Evolutionary conservation across 2,329 filamentous ascomycete genomes (phyloP).

Genomic region (Sordariomycetes sp.): DNA sequence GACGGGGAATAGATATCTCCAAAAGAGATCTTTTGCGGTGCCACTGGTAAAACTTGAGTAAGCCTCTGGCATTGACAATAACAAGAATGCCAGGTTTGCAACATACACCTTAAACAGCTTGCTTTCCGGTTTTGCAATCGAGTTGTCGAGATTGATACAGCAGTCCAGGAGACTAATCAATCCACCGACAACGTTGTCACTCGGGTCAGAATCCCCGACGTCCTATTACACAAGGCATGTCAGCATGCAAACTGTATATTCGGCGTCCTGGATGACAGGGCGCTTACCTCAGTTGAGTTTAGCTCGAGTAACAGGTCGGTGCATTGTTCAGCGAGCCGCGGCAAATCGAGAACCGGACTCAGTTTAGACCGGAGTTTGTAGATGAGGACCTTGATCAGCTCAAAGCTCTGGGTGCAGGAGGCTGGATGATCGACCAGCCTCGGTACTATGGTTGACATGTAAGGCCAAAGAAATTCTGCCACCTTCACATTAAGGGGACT

Average conservation of each 20-base stretch:
- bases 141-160: conserved; percentile 10
- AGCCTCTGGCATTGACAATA: neutral
- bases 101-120: neutral
- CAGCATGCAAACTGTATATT: neutral
- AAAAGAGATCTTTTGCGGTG: conserved; percentile 34
- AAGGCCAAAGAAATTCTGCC: conserved; percentile 28
- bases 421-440: conserved; percentile 16
- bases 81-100: neutral
- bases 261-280: neutral
- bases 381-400: conserved; percentile 21
- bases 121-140: neutral
- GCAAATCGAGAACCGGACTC: conserved; percentile 7
- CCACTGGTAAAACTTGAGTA: neutral
- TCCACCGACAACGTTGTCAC: conserved; percentile 18
- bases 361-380: neutral
- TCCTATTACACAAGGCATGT: conserved; percentile 8
- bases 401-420: conserved; percentile 31
- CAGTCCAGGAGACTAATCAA: conserved; percentile 20
- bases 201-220: conserved; percentile 4
- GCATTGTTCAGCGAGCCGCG: conserved; percentile 14
- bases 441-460: conserved; percentile 22
- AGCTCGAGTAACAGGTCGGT: conserved; percentile 21
- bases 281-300: conserved; percentile 23
- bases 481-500: conserved; percentile 2
- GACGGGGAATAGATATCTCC: conserved; percentile 53